Base-by-base conservation (phyloP, 2,329 filamentous ascomycete species). In the Fusarium sp. region DNA sequence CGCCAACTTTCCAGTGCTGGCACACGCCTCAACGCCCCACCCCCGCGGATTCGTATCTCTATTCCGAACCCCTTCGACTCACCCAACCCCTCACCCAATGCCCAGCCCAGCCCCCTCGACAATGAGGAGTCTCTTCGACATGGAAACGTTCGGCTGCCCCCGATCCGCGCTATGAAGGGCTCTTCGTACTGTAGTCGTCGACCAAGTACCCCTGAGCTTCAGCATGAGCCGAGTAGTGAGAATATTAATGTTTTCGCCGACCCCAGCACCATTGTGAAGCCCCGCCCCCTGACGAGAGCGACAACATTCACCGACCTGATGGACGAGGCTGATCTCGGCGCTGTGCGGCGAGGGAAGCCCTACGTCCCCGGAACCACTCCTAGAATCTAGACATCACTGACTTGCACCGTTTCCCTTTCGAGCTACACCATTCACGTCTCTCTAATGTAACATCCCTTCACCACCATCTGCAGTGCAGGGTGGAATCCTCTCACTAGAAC, bases 221-320 rank as follows among this genome's bases (percentile, higher is more conserved):
- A 82, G 50, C 79, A 83, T n/a, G 83, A 86, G 68, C 82, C 82
- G 7, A 86, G 83, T 73, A 83, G 80, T 57, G 84, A 86, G 76
- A 85, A 84, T 78, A 88, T 89, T 77, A 85, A 87, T 69, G 82
- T 89, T 14, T 88, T 87, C 64, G 85, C 85, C 3, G 87, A 88
- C 71, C 83, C 85, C 26, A 79, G 80, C 54, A 85, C 83, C 3
- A 82, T 85, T 30, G 81, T 65, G 48, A 74, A 75, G 50, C 48
- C 79, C 22, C 69, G 68, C 38, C 72, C 71, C 18, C 50, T 80
- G 61, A 76, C 77, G 36, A 80, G 82, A 39, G 76, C 80, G 71
- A 88, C 88, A 2, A 87, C 85, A 0, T 88, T 89, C 70, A 85
- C 85, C n/a, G 84, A 86, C 71, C 82, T 90, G 77, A 86, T 89